Evolutionary conservation across 2,329 filamentous ascomycete genomes (phyloP).

Genomic region (Aaosphaeria pasadenensis): DNA sequence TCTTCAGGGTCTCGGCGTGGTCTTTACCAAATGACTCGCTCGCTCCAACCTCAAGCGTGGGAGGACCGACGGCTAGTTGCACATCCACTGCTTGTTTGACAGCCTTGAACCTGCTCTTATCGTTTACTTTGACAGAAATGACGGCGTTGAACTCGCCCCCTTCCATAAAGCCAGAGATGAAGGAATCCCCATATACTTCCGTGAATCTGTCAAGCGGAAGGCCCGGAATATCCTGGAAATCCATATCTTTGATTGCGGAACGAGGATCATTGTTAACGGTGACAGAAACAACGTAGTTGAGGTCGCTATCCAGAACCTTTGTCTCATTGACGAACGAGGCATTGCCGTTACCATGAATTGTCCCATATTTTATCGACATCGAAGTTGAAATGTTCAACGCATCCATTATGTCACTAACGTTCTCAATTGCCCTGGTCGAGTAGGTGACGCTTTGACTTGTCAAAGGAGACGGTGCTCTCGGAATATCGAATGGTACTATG

Average conservation of each 20-base stretch:
- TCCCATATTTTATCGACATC: constrained; percentile 38
- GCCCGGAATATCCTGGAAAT: constrained; percentile 22
- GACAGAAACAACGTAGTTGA: constrained; percentile 29
- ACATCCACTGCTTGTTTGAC: constrained; percentile 33
- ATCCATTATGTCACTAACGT: constrained; percentile 38
- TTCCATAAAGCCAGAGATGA: constrained; percentile 32
- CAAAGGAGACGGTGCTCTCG: constrained; percentile 11
- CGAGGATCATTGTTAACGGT: constrained; percentile 23
- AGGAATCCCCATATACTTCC: constrained; percentile 32
- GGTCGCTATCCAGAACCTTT: constrained; percentile 27
- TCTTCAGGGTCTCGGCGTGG: constrained; percentile 19
- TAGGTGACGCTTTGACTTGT: constrained; percentile 31
- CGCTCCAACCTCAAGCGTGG: constrained; percentile 21
- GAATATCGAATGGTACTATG: constrained; percentile 14
- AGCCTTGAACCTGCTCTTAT: constrained; percentile 27
- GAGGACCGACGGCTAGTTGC: constrained; percentile 22
- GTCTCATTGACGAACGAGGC: constrained; percentile 28
- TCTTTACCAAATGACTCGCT: constrained; percentile 18
- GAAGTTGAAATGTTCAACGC: constrained; percentile 39
- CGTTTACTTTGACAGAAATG: constrained; percentile 29
- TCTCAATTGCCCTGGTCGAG: constrained; percentile 29
- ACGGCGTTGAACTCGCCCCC: constrained; percentile 34
- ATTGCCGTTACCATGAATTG: constrained; percentile 31
- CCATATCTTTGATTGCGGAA: constrained; percentile 16
- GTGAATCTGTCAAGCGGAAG: constrained; percentile 27